phyloP scores from a whole-genome alignment of 768 basidiomycete species.

The Pulveroboletus sp. region DNA sequence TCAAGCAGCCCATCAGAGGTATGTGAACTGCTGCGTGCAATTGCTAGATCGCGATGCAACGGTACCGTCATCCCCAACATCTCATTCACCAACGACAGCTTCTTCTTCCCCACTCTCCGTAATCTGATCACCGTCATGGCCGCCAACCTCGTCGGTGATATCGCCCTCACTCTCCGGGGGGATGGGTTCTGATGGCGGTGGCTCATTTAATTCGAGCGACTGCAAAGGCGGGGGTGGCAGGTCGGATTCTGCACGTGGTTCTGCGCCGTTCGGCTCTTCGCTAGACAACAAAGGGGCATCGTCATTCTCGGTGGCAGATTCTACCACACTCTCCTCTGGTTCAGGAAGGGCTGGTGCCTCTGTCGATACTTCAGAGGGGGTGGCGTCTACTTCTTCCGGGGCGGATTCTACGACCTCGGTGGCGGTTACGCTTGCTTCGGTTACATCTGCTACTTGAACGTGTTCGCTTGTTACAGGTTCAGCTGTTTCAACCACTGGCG shows the following conservation, averaged over 20 bases:
- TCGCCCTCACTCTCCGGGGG: slow-evolving; percentile 34
- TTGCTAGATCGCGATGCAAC: slow-evolving; percentile 14
- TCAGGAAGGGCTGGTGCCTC: slow-evolving; percentile 3
- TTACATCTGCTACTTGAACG: neutral
- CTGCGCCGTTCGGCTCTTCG: neutral
- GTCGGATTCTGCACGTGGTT: slow-evolving; percentile 9
- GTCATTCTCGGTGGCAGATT: slow-evolving; percentile 8
- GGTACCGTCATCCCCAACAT: slow-evolving; percentile 16
- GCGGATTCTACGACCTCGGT: slow-evolving; percentile 4
- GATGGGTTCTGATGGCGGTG: slow-evolving; percentile 31
- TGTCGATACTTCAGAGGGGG: neutral
- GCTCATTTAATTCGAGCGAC: slow-evolving; percentile 28
- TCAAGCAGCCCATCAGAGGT: slow-evolving; percentile 10
- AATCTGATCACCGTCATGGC: slow-evolving; percentile 19
- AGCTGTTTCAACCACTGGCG: slow-evolving; percentile 5
- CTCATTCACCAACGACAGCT: slow-evolving; percentile 7
- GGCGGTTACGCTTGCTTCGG: neutral
- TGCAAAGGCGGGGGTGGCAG: slow-evolving; percentile 1
- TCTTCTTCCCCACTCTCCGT: slow-evolving; percentile 14
- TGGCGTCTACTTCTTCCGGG: slow-evolving; percentile 7
- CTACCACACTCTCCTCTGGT: slow-evolving; percentile 2
- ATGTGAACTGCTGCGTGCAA: neutral
- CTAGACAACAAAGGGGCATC: neutral
- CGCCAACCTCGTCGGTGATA: slow-evolving; percentile 32
- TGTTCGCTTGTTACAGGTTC: too few species aligned